phyloP scores from a whole-genome alignment of 352 stramenopile genomes.

The Phytophthora litchii region DNA sequence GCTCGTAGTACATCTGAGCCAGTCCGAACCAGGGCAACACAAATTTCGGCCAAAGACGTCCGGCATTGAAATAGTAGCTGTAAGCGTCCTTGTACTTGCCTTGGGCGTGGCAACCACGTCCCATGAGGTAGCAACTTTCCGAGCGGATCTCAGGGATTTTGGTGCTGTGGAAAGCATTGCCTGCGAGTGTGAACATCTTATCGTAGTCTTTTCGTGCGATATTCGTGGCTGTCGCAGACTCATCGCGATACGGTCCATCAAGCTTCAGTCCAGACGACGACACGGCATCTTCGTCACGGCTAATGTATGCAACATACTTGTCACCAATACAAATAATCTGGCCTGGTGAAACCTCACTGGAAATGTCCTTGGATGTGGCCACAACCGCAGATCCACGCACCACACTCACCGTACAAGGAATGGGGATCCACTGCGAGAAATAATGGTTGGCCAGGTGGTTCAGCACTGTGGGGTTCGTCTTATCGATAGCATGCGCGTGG shows the following conservation, averaged over 20 bases:
- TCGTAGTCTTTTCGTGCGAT: slow-evolving; percentile 90
- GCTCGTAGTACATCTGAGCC: slow-evolving; percentile 91
- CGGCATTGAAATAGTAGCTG: slow-evolving; percentile 96
- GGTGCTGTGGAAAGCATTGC: slow-evolving; percentile 89
- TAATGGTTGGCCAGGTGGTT: slow-evolving; percentile 99
- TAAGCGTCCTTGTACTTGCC: slow-evolving; percentile 96
- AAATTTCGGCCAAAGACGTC: slow-evolving; percentile 86
- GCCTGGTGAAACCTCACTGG: slow-evolving; percentile 86
- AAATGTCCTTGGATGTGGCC: slow-evolving; percentile 87
- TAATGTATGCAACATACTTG: slow-evolving; percentile 91
- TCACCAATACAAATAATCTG: slow-evolving; percentile 94
- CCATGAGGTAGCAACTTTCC: slow-evolving; percentile 97
- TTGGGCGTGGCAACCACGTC: slow-evolving; percentile 93
- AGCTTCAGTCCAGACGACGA: slow-evolving; percentile 69
- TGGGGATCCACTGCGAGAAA: slow-evolving; percentile 96
- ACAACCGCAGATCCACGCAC: slow-evolving; percentile 88
- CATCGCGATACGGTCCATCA: slow-evolving; percentile 82
- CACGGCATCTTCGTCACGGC: slow-evolving; percentile 64
- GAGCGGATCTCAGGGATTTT: slow-evolving; percentile 93
- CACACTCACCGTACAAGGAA: slow-evolving; percentile 88
- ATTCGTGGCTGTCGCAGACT: slow-evolving; percentile 63
- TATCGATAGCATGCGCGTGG: slow-evolving; percentile 90
- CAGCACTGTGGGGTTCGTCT: slow-evolving; percentile 91
- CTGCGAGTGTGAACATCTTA: slow-evolving; percentile 90
- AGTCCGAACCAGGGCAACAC: slow-evolving; percentile 87